These are phyloP conservation scores for Madurella fahalii DNA, from an alignment of 2,329 filamentous ascomycete species.

Conservation along the genomic window DNA sequence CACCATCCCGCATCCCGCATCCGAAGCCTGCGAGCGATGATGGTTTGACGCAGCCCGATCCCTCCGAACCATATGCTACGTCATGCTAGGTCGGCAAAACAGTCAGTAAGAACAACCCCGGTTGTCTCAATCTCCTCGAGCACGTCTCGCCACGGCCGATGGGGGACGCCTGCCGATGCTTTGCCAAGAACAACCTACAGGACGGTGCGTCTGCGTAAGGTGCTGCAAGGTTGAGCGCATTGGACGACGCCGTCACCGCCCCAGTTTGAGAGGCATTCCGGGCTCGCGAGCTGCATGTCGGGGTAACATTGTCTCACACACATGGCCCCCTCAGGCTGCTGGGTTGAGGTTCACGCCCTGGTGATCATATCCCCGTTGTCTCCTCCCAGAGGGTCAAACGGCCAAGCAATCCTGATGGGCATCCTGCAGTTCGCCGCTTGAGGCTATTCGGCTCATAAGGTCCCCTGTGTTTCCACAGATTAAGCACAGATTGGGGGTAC, in stretches of 20 bases:
- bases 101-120: no score
- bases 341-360: background rate
- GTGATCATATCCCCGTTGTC: background rate
- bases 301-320: conserved; percentile 9
- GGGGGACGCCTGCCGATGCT: background rate
- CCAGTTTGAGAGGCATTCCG: conserved; percentile 4
- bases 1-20: background rate
- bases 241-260: conserved; percentile 9
- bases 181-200: background rate
- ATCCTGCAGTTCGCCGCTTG: conserved; percentile 2
- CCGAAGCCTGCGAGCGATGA: background rate
- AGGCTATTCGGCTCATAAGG: conserved; percentile 10
- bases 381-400: background rate
- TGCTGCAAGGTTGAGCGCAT: background rate
- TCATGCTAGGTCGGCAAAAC: background rate
- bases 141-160: no score
- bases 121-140: no score
- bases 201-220: background rate
- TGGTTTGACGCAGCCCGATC: background rate
- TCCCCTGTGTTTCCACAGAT: conserved; percentile 12
- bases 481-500: conserved; percentile 10
- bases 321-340: conserved; percentile 1
- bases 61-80: background rate
- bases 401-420: background rate
- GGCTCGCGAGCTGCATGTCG: conserved; percentile 10